phyloP scores from a whole-genome alignment of 805 yeast species.

The Wickerhamiella siamensis region DNA sequence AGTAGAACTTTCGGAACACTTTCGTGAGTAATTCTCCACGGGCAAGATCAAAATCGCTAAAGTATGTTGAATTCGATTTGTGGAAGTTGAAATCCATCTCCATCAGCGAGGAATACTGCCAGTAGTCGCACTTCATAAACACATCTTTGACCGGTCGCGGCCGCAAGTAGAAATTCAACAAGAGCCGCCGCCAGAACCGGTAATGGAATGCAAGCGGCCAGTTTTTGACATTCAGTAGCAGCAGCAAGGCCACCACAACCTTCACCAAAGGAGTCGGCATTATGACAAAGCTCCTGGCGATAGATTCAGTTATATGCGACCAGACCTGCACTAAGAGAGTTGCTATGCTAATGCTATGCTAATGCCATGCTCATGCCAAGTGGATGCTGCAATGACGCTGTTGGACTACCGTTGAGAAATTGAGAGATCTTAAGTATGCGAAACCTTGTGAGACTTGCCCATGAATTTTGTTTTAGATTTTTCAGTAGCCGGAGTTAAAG shows the following conservation, averaged over 20 bases:
- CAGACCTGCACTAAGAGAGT: too few species aligned
- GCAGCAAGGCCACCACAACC: conserved; percentile 13
- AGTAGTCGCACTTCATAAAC: conserved; percentile 32
- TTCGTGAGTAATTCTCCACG: conserved; percentile 48
- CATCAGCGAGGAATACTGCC: conserved; percentile 52
- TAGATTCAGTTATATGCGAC: too few species aligned
- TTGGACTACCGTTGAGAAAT: too few species aligned
- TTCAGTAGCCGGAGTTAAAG: not conserved
- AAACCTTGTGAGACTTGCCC: conserved; percentile 12
- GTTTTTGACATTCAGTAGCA: conserved; percentile 41
- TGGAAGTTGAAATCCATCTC: conserved; percentile 82
- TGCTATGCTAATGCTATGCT: too few species aligned
- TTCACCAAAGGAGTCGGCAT: not conserved
- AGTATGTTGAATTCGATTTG: conserved; percentile 78
- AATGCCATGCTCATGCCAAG: too few species aligned
- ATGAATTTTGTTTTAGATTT: conserved; percentile 11
- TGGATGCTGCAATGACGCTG: too few species aligned
- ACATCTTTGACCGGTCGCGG: conserved; percentile 12
- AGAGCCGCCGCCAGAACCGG: conserved; percentile 41
- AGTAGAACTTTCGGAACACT: conserved; percentile 43
- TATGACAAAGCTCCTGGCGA: not conserved
- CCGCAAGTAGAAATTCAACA: conserved; percentile 27
- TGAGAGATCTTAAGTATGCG: not conserved
- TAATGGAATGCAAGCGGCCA: conserved; percentile 53
- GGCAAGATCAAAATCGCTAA: conserved; percentile 64